Conservation (phyloP, 176 grass and related monocot species). For the Triticum urartu region DNA sequence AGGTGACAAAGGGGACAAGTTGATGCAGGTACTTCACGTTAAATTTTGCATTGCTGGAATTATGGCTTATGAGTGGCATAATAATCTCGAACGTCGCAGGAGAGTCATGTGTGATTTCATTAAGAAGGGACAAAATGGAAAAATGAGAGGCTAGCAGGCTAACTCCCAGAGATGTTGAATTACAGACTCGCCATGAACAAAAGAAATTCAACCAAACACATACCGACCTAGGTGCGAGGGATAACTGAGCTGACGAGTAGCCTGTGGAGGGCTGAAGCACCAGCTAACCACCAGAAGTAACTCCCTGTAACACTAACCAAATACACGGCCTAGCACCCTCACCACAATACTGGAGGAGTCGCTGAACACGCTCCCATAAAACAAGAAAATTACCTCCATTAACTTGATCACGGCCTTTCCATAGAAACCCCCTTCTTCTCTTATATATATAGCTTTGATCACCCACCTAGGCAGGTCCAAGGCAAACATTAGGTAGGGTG, state of each 20-base stretch:
- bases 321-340: too few relatives aligned
- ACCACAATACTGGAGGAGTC: background rate
- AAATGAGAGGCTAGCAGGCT: background rate
- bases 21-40: slow-evolving; percentile 76
- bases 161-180: too few relatives aligned
- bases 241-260: too few relatives aligned
- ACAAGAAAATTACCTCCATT: background rate
- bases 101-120: background rate
- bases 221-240: too few relatives aligned
- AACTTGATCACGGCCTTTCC: background rate
- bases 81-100: background rate
- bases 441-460: background rate
- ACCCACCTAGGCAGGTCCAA: background rate
- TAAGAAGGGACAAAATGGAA: background rate
- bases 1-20: slow-evolving; percentile 92
- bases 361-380: background rate
- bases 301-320: too few relatives aligned
- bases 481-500: background rate
- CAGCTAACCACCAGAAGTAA: too few relatives aligned
- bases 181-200: too few relatives aligned
- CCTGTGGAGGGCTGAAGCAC: background rate
- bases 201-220: too few relatives aligned
- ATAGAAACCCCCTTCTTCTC: background rate
- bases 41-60: slow-evolving; percentile 21
- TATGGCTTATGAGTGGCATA: background rate